Percentiles rank a stretch among this genome's conserved stretches.
phyloP scores from a whole-genome alignment of 1,284 basidiomycete species.

The Tilletia walkeri region DNA sequence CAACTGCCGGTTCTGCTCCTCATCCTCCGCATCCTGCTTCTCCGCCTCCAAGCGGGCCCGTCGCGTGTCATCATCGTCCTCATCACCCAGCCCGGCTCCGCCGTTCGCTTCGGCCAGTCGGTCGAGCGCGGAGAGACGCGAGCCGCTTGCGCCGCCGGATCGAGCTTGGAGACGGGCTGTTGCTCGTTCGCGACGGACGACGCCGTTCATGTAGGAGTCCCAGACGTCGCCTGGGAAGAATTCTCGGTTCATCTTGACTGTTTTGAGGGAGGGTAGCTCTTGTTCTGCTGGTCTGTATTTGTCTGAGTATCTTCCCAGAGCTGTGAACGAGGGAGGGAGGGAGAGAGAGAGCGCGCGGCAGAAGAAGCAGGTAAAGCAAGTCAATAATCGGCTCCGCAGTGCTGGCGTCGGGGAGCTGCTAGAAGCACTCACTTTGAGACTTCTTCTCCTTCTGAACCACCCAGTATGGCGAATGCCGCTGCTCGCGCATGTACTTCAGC shows the following conservation, averaged over 20 bases:
- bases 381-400: too few relatives aligned
- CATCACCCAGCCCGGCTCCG: constrained; percentile 25
- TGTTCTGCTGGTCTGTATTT: constrained; percentile 42
- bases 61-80: constrained; percentile 34
- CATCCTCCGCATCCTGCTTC: constrained; percentile 32
- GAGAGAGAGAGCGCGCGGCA: background rate
- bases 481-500: constrained; percentile 37
- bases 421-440: constrained; percentile 5
- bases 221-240: constrained; percentile 50
- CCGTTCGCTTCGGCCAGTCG: background rate
- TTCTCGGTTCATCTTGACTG: constrained; percentile 40
- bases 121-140: constrained; percentile 5
- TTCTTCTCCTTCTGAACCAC: constrained; percentile 23
- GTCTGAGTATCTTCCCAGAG: constrained; percentile 46
- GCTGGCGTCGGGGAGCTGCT: background rate
- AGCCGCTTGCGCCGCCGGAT: too few relatives aligned
- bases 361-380: too few relatives aligned
- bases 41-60: background rate
- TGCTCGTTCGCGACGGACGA: constrained; percentile 33
- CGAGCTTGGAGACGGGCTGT: background rate
- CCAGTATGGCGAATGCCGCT: constrained; percentile 39
- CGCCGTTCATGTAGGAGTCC: constrained; percentile 48
- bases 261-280: constrained; percentile 36
- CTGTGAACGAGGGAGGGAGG: constrained; percentile 17
- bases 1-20: constrained; percentile 34